Evolutionary conservation across 768 basidiomycete species (phyloP), one percentile per base, ranked within the genome.

Genomic region (Symmetrospora coprosmae): DNA sequence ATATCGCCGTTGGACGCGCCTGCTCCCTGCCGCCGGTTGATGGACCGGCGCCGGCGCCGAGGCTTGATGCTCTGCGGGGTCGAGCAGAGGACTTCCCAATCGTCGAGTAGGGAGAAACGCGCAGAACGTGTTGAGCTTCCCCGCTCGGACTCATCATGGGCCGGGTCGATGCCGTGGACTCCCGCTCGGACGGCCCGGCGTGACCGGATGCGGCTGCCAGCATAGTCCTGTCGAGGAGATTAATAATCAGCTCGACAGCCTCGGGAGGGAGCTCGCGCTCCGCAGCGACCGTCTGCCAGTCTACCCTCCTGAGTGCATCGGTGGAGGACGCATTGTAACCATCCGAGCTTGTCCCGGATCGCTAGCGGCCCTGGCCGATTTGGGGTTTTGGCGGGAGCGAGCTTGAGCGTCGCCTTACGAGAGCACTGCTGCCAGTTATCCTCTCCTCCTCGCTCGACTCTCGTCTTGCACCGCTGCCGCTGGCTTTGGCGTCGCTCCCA

Each of bases 161-260:
- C n/a, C n/a, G n/a, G n/a, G n/a, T n/a, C n/a, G n/a, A n/a, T n/a
- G n/a, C n/a, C n/a, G n/a, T n/a, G n/a, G n/a, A n/a, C n/a, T n/a
- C n/a, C n/a, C n/a, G n/a, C n/a, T n/a, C n/a, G n/a, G n/a, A n/a
- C n/a, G 43, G n/a, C n/a, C n/a, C n/a, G n/a, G n/a, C n/a, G n/a
- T n/a, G n/a, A n/a, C n/a, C n/a, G n/a, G n/a, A n/a, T 14, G 46
- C 30, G 39, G 28, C 41, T 19, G 60, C 51, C 45, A 45, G 40
- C 55, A 58, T 58, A 16, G 50, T 61, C 30, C 49, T 39, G 34
- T 50, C 39, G 40, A 59, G 52, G 23, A 40, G 40, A 11, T 78
- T 75, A 35, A 79, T 78, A 25, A 79, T 80, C 0, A 82, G 81
- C 0, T 80, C 81, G 0, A 78, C 80, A 0, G 77, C 76, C 0